Percentiles rank a stretch among this genome's conserved stretches.
These are phyloP conservation scores for Neckera pumila DNA, from an alignment of 225 moss, liverwort and hornwort genomes.

Conservation along the genomic window DNA sequence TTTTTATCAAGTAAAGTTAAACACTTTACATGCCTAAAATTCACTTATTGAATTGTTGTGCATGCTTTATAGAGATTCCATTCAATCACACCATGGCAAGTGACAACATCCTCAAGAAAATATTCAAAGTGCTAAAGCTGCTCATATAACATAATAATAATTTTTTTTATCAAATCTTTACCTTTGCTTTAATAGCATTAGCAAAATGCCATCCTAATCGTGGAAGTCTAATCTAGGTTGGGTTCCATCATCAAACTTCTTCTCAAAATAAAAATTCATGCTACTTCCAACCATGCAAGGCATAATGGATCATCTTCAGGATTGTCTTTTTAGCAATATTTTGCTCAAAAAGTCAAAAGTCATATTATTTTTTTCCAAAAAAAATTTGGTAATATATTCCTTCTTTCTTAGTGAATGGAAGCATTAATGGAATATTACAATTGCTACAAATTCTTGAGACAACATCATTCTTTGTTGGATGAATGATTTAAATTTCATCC, in stretches of 20 bases:
- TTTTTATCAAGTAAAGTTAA: neutral
- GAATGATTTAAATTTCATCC: neutral
- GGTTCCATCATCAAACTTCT: neutral
- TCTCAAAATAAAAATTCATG: neutral
- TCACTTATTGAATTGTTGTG: rapidly evolving
- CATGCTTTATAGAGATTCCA: neutral
- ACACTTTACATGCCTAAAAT: neutral
- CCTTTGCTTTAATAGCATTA: neutral
- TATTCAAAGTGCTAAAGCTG: neutral
- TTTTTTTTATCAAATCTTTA: neutral
- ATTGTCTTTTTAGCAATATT: neutral
- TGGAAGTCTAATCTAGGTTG: neutral
- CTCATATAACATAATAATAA: neutral
- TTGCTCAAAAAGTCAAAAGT: too few relatives aligned
- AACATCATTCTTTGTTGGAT: neutral
- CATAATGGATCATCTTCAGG: neutral
- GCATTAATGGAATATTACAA: neutral
- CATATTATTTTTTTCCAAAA: too few relatives aligned
- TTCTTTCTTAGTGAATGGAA: neutral
- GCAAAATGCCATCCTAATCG: rapidly evolving
- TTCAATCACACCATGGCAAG: neutral
- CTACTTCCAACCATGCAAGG: neutral
- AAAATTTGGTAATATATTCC: neutral
- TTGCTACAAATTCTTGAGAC: neutral
- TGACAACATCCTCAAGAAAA: neutral